These are phyloP conservation scores for Penicillium olsonii DNA, from an alignment of 2,329 filamentous ascomycete species.

Conservation along the genomic window DNA sequence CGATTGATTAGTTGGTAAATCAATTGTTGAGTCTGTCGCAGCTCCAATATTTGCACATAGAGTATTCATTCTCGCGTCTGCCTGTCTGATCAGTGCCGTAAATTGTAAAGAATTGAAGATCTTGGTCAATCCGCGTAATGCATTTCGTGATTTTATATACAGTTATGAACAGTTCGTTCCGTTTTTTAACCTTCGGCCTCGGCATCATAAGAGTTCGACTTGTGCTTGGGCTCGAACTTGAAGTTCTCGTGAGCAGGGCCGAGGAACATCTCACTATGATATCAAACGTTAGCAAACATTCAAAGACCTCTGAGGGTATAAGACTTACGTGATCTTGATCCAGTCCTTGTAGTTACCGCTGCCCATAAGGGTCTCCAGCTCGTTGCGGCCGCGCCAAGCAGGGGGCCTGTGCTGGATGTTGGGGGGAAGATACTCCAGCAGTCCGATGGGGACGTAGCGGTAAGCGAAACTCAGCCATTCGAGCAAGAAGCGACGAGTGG, in stretches of 20 bases:
- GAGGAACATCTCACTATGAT: slow-evolving; percentile 87
- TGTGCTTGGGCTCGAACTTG: slow-evolving; percentile 96
- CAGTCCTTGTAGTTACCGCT: slow-evolving; percentile 94
- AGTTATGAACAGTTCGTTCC: background rate
- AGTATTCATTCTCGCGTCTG: no score
- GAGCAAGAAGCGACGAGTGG: slow-evolving; percentile 85
- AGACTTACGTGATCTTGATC: slow-evolving; percentile 91
- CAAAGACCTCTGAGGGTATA: background rate
- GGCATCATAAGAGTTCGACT: slow-evolving; percentile 81
- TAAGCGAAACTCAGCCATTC: slow-evolving; percentile 95
- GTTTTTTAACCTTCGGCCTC: slow-evolving; percentile 60
- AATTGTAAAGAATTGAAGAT: background rate
- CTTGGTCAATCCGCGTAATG: background rate
- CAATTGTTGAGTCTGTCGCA: no score
- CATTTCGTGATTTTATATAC: slow-evolving; percentile 11
- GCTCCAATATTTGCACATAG: no score
- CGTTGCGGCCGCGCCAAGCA: slow-evolving; percentile 77
- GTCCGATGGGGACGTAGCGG: slow-evolving; percentile 85
- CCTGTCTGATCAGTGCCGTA: background rate
- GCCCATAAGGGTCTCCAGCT: slow-evolving; percentile 88
- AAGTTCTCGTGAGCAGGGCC: slow-evolving; percentile 88
- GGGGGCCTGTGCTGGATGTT: slow-evolving; percentile 87
- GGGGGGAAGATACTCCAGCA: slow-evolving; percentile 86
- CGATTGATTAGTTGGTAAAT: slow-evolving; percentile 16
- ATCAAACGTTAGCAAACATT: slow-evolving; percentile 11